These are phyloP conservation scores for Lithospermum erythrorhizon DNA, from an alignment of 257 asterid species.

Conservation along the genomic window DNA sequence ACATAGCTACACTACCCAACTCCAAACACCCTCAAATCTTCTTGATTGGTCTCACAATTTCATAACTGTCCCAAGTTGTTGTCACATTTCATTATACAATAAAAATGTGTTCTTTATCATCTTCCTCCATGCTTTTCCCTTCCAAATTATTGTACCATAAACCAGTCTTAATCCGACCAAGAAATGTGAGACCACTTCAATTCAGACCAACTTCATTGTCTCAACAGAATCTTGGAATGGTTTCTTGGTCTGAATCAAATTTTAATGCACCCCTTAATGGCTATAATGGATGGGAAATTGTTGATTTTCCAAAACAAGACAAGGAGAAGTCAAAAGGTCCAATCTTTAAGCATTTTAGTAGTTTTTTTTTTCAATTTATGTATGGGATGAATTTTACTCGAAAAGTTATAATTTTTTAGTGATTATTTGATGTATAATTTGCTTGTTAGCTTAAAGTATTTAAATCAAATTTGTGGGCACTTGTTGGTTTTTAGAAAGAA, in stretches of 20 bases:
- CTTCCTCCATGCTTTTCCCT: background rate
- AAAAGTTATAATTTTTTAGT: background rate
- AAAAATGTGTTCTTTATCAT: background rate
- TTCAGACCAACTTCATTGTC: conserved; percentile 44
- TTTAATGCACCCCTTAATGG: conserved; percentile 22
- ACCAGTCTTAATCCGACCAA: conserved; percentile 25
- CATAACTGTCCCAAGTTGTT: background rate
- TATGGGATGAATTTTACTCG: conserved; percentile 5
- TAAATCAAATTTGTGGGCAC: conserved; percentile 29
- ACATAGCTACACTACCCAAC: no score
- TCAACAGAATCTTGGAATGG: conserved; percentile 21
- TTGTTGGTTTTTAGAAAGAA: conserved; percentile 28
- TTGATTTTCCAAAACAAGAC: conserved; percentile 28
- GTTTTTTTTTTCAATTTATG: background rate
- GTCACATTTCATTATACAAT: background rate
- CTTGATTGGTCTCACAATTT: background rate
- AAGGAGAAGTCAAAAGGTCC: conserved; percentile 25
- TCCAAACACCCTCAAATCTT: no score
- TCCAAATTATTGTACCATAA: background rate
- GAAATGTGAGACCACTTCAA: conserved; percentile 19
- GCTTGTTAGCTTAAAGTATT: background rate
- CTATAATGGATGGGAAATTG: conserved; percentile 78
- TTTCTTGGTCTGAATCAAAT: conserved; percentile 44
- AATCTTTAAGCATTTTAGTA: background rate
- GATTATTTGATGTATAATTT: background rate